Percentiles rank a stretch among this genome's conserved stretches.
Evolutionary conservation across 805 yeast genomes (phyloP).

Genomic region (Pichia exigua): DNA sequence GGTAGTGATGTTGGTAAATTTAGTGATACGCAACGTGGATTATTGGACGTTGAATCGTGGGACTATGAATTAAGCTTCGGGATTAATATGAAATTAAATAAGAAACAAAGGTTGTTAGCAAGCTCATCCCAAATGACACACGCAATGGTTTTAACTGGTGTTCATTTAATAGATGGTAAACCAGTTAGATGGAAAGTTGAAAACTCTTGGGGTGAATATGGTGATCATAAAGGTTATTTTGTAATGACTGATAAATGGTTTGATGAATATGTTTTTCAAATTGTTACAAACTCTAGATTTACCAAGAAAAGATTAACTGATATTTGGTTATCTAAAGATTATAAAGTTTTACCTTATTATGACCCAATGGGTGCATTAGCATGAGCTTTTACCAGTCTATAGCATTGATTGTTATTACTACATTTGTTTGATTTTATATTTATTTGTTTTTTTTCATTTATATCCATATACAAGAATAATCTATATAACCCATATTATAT

Average conservation of each 20-base stretch:
- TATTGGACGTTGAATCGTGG: constrained; percentile 66
- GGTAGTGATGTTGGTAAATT: constrained; percentile 83
- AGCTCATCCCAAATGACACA: constrained; percentile 72
- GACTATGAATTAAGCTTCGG: constrained; percentile 56
- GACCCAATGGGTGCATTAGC: constrained; percentile 80
- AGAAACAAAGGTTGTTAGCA: constrained; percentile 28
- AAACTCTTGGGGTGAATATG: constrained; percentile 74
- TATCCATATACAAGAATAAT: not conserved
- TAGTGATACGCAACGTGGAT: constrained; percentile 52
- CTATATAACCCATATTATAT: not conserved
- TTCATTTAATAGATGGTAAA: constrained; percentile 51
- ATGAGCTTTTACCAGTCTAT: not conserved
- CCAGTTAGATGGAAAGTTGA: constrained; percentile 71
- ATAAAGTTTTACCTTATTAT: constrained; percentile 53
- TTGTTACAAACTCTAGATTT: constrained; percentile 36
- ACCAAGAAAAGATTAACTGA: constrained; percentile 32
- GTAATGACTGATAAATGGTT: constrained; percentile 70
- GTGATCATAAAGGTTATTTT: constrained; percentile 62
- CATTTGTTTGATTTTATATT: not conserved
- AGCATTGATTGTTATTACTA: not conserved
- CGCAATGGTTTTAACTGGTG: constrained; percentile 83
- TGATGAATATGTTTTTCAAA: constrained; percentile 68
- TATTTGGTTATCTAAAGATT: constrained; percentile 43
- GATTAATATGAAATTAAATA: constrained; percentile 26
- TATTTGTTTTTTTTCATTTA: not conserved